Evolutionary conservation across 2,329 filamentous ascomycete species (phyloP), one percentile per base, ranked within the genome.

Genomic region (Stemphylium beticola): DNA sequence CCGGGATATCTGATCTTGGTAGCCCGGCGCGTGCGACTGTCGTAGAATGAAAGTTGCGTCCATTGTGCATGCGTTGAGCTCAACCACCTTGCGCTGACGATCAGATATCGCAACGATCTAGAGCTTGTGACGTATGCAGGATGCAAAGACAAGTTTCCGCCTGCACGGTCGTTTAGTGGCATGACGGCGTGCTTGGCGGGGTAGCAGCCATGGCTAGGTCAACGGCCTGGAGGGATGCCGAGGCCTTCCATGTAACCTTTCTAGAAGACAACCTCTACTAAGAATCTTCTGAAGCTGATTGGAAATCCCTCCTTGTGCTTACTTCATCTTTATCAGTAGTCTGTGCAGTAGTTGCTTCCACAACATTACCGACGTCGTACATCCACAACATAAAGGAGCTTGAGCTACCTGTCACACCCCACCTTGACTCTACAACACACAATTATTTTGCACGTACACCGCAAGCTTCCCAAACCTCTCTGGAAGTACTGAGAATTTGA

Each of bases 181-280:
- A 17, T n/a, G 34, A 32, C 18, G 33, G n/a, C 18, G 32, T 42
- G 20, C 39, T 22, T 26, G 26, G 50, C 18, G 50, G 50, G 50
- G 32, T 49, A 49, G 33, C 24, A 37, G 33, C 44, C 26, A 47
- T 17, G 9, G 17, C 15, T 17, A 36, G 33, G 10, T 36, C n/a
- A 10, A 17, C 33, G 10, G 3, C 33, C 3, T 36, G 18, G 14
- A 45, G 10, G 32, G 32, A n/a, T 45, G 24, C 34, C 24, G 34
- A 47, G 33, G 34, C 18, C 9, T 12, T 43, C 14, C 40, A 33
- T 10, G 15, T 43, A 8, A 15, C 18, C 14, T 14, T 22, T 36
- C 32, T 11, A 29, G 26, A 29, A 10, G 4, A 15, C 20, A 24
- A 36, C 42, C 32, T 26, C 18, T 11, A 33, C n/a, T 43, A 29